A percentile compares a stretch with the other conserved stretches of the same genome.
phyloP scores from a whole-genome alignment of 2,329 filamentous ascomycete genomes.

The Clonostachys sp. region DNA sequence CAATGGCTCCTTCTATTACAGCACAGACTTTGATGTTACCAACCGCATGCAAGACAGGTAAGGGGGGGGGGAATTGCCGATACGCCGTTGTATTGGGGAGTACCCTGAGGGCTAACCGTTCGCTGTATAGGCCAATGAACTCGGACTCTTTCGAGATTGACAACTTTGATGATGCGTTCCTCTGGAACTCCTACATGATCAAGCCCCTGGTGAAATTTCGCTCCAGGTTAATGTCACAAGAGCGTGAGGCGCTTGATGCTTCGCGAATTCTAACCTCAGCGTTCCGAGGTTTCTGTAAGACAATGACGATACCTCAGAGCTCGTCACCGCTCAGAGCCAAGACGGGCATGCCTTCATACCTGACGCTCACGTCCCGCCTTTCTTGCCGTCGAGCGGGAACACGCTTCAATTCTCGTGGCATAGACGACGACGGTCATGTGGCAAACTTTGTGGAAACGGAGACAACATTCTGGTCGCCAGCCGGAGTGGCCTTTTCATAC shows the following conservation, averaged over 20 bases:
- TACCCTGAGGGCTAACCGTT: neutral
- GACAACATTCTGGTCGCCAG: conserved; percentile 82
- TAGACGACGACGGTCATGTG: conserved; percentile 95
- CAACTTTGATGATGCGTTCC: conserved; percentile 84
- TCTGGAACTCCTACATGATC: conserved; percentile 99
- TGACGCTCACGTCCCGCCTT: conserved; percentile 87
- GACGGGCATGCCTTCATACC: conserved; percentile 72
- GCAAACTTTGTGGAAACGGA: conserved; percentile 99
- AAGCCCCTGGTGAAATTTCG: conserved; percentile 86
- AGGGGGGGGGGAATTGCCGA: conserved; percentile 5
- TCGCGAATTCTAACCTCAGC: conserved; percentile 89
- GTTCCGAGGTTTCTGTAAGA: conserved; percentile 87
- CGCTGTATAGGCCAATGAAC: conserved; percentile 58
- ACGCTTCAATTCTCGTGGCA: conserved; percentile 93
- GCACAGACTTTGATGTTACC: conserved; percentile 95
- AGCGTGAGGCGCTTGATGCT: conserved; percentile 75
- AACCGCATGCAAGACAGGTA: conserved; percentile 86
- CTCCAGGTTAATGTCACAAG: conserved; percentile 68
- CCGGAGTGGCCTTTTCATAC: conserved; percentile 81
- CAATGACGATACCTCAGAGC: conserved; percentile 76
- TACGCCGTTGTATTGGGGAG: neutral
- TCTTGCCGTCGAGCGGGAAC: conserved; percentile 91
- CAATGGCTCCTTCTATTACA: conserved; percentile 96
- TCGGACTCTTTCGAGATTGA: conserved; percentile 82
- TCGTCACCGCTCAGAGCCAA: conserved; percentile 64